A percentile compares a stretch with the other conserved stretches of the same genome.
Conservation (phyloP, 2,329 filamentous ascomycete species). For the Zarea fungicola region DNA sequence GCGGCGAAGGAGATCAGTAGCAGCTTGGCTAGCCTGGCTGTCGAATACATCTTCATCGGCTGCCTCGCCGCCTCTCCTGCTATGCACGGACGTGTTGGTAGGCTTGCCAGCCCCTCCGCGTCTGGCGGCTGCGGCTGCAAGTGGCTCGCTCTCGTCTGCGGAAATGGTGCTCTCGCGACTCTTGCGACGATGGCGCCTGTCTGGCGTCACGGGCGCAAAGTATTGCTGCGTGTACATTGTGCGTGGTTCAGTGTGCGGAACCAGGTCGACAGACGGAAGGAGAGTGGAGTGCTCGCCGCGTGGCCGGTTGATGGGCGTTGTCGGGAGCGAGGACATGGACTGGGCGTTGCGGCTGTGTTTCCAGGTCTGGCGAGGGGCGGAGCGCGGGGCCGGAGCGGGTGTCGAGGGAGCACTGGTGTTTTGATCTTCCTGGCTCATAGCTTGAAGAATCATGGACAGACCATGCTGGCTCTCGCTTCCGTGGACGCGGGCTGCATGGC, state of each 20-base stretch:
- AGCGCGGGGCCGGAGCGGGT: constrained; percentile 46
- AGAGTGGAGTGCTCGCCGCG: constrained; percentile 46
- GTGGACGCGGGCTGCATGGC: constrained; percentile 39
- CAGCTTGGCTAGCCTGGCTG: constrained; percentile 73
- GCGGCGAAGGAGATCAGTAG: constrained; percentile 67
- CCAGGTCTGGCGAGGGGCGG: constrained; percentile 43
- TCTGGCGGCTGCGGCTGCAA: constrained; percentile 37
- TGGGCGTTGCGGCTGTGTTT: constrained; percentile 72
- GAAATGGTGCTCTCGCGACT: constrained; percentile 86
- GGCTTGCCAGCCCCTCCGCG: constrained; percentile 22
- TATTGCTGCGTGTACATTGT: constrained; percentile 37
- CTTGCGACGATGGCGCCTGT: constrained; percentile 47
- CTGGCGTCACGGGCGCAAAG: constrained; percentile 42
- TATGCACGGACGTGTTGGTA: constrained; percentile 23
- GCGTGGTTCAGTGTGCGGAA: constrained; percentile 54
- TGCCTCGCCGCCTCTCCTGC: constrained; percentile 16
- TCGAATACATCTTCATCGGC: constrained; percentile 54
- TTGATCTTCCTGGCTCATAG: constrained; percentile 63
- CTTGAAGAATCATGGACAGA: constrained; percentile 76
- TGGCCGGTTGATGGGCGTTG: constrained; percentile 60
- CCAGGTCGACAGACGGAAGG: constrained; percentile 57
- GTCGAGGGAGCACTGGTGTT: constrained; percentile 71
- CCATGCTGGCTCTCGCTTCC: constrained; percentile 53
- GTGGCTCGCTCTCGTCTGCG: constrained; percentile 55
- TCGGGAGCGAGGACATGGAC: constrained; percentile 78